These are phyloP conservation scores for Aspergillus felis DNA, from an alignment of 2,329 filamentous ascomycete species.

Conservation along the genomic window DNA sequence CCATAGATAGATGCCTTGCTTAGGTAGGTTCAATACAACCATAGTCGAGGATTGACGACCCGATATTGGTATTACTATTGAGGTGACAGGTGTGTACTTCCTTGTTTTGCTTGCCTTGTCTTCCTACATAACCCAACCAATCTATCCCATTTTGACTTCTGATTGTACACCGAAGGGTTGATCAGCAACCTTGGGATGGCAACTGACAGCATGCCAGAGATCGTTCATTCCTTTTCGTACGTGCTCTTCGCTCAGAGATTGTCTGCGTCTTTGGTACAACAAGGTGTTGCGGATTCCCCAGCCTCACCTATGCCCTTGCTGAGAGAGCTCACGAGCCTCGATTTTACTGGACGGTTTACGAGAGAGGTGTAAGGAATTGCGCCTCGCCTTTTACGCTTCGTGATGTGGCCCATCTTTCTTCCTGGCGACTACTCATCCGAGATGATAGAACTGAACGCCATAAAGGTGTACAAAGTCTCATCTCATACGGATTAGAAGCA, in stretches of 20 bases:
- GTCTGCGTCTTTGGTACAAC: background rate
- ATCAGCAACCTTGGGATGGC: background rate
- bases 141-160: background rate
- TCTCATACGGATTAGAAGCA: background rate
- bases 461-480: background rate
- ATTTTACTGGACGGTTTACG: constrained; percentile 3
- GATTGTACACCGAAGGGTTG: background rate
- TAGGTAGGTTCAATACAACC: background rate
- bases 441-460: background rate
- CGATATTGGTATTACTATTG: background rate
- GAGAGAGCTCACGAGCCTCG: background rate
- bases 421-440: background rate
- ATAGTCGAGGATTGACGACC: background rate
- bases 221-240: background rate
- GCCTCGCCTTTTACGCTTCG: background rate
- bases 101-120: background rate
- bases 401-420: background rate
- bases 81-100: constrained; percentile 5
- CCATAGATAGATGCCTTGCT: background rate
- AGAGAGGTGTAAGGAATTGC: constrained; percentile 1
- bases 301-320: background rate
- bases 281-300: background rate
- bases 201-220: background rate
- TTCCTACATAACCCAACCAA: background rate
- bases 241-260: background rate